Conservation (phyloP, 2,329 filamentous ascomycete species). For the Calonectria hawksworthii region DNA sequence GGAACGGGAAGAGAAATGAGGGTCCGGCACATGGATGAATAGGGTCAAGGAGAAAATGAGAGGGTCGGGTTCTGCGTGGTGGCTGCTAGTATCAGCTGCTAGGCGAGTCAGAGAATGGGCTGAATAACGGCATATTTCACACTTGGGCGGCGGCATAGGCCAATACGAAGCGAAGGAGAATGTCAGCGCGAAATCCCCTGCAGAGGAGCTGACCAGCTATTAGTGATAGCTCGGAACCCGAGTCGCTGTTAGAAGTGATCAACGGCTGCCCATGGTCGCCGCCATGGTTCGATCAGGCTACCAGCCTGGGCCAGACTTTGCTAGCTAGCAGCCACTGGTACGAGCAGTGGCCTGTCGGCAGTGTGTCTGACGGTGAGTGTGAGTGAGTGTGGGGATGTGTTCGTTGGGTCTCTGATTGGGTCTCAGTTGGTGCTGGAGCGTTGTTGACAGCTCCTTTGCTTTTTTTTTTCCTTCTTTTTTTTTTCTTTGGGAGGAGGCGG, state of each 20-base stretch:
- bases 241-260: constrained; percentile 9
- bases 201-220: neutral
- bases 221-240: constrained; percentile 10
- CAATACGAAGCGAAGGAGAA: neutral
- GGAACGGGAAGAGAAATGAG: neutral
- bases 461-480: constrained; percentile 18
- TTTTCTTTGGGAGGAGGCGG: neutral
- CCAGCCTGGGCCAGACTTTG: constrained; percentile 13
- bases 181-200: constrained; percentile 2
- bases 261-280: neutral
- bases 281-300: constrained; percentile 16
- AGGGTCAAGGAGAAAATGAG: constrained; percentile 10
- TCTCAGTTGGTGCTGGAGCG: neutral
- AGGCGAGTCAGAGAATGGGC: constrained; percentile 16
- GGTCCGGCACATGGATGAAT: neutral
- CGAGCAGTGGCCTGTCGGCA: neutral
- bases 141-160: neutral
- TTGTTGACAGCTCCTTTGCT: constrained; percentile 19
- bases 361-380: neutral
- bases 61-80: neutral
- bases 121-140: neutral
- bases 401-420: neutral
- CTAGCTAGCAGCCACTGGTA: constrained; percentile 16
- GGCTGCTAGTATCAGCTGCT: neutral
- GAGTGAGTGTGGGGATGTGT: neutral